Evolutionary conservation across 164 flowering plant species (phyloP).

Genomic region (Tetracentron sinense): DNA sequence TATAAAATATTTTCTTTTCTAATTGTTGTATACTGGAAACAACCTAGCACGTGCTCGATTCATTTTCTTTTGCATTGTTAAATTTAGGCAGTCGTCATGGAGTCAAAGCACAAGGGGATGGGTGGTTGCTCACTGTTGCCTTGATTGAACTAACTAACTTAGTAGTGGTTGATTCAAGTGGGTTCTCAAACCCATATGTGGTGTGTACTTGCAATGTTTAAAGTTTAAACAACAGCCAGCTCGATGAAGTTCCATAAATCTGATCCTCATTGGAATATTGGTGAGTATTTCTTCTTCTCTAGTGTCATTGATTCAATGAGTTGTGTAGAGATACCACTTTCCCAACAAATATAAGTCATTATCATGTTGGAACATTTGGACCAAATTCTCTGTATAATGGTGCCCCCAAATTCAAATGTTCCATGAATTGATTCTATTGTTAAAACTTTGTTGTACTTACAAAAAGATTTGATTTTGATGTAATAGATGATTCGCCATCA

Average conservation of each 20-base stretch:
- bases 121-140: conserved; percentile 94
- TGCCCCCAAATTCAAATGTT: not conserved
- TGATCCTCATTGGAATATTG: conserved; percentile 93
- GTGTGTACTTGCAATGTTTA: conserved; percentile 88
- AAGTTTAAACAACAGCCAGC: conserved; percentile 86
- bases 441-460: conserved; percentile 24
- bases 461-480: conserved; percentile 98
- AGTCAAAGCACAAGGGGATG: conserved; percentile 92
- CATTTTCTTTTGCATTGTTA: not conserved
- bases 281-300: conserved; percentile 29
- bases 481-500: conserved; percentile 96
- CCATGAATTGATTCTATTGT: conserved; percentile 3
- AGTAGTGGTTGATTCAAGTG: conserved; percentile 84
- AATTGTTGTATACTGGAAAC: too few relatives aligned
- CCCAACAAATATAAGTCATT: not conserved
- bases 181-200: conserved; percentile 87
- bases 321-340: not conserved
- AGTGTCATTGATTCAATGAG: not conserved
- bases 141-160: conserved; percentile 79
- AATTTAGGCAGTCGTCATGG: conserved; percentile 87
- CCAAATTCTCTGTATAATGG: not conserved
- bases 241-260: conserved; percentile 88
- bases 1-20: too few relatives aligned
- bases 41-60: too few relatives aligned
- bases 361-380: not conserved